Evolutionary conservation across 139 green algal species (phyloP), one percentile per base, ranked within the genome.

Genomic region (Trebouxia sp.): DNA sequence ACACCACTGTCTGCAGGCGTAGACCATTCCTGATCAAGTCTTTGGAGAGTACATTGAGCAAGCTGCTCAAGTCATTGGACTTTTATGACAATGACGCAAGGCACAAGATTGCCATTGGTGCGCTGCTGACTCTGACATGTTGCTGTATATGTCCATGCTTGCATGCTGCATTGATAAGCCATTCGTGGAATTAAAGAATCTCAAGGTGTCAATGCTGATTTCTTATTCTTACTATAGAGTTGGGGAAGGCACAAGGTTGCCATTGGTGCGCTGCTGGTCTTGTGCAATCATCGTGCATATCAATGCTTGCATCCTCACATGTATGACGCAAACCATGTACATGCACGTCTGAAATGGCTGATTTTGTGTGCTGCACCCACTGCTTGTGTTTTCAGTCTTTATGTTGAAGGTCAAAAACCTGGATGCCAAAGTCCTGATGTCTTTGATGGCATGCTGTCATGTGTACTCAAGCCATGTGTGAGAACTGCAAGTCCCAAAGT

Each of bases 21-120:
- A 90, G 95, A 0, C 96, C 96, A 5, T 99, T 99, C 88, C 87
- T 99, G 85, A 90, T 98, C 26, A 95, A 96, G 79, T 85, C 88
- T 17, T 85, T 99, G 76, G 96, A 99, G 89, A 96, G 94, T 82
- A 96, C 94, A 22, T 77, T 98, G 62, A 88, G 90, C 41, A 97
- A 97, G 89, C 88, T 98, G 39, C 82, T 98, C 72, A 90, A 92
- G 77, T 92, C 88, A 7, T 79, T 97, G 80, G 94, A 97, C 86
- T 98, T 97, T 65, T 98, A 97, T 81, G 90, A 96, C 41, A 89
- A 92, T 3, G 82, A 80, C 14, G 90, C 86, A 42, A 85, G 89
- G 48, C 85, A 85, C 76, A 97, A 94, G 84, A 88, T 97, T 35
- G 93, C 90, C 30, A 94, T 95, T 62, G 89, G 91, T 96, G 80